These are phyloP conservation scores for Pestalotiopsis fici DNA, from an alignment of 2,329 filamentous ascomycete species.

Conservation along the genomic window DNA sequence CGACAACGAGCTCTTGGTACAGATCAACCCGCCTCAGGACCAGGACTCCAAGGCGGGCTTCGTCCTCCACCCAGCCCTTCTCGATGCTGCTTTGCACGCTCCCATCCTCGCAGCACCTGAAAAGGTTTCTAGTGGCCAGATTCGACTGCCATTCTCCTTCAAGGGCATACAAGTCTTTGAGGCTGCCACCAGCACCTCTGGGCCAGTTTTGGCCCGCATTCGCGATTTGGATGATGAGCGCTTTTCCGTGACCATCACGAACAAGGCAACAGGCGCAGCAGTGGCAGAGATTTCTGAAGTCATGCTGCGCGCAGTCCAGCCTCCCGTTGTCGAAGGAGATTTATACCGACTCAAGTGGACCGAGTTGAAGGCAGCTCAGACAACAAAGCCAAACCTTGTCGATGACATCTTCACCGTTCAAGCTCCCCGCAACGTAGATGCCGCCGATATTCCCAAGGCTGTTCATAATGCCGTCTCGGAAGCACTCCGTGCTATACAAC, in stretches of 20 bases:
- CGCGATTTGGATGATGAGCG: constrained; percentile 1
- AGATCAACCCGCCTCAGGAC: neutral
- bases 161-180: neutral
- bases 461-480: neutral
- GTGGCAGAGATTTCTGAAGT: constrained; percentile 2
- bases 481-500: neutral
- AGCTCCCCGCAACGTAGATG: neutral
- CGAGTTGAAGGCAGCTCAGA: neutral
- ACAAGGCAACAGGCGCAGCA: neutral
- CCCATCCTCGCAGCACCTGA: constrained; percentile 6
- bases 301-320: constrained; percentile 1
- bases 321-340: neutral
- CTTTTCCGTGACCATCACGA: neutral
- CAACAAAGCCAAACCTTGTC: neutral
- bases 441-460: neutral
- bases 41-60: neutral
- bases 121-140: neutral
- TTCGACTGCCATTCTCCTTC: constrained; percentile 4
- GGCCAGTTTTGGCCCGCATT: neutral
- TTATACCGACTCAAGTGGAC: constrained; percentile 6
- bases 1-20: constrained; percentile 1
- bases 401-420: neutral
- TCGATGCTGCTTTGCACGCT: constrained; percentile 6
- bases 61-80: constrained; percentile 1
- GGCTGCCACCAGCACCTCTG: neutral